Percentiles rank a stretch among this genome's conserved stretches.
Evolutionary conservation across 768 basidiomycete genomes (phyloP).

Genomic region (Suillus sp.): DNA sequence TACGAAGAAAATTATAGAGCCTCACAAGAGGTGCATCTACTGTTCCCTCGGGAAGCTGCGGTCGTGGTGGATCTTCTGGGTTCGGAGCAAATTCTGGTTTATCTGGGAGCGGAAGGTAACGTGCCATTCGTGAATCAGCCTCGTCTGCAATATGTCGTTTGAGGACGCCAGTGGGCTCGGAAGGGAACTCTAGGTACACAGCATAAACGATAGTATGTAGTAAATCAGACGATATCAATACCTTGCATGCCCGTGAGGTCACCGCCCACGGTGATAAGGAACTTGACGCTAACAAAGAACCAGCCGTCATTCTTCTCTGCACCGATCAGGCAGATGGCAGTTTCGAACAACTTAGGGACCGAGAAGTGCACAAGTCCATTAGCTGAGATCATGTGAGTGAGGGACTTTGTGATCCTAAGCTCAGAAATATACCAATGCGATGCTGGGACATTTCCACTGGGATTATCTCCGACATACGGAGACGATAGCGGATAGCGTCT

Average conservation of each 20-base stretch:
- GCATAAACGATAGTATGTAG: not conserved
- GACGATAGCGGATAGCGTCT: constrained; percentile 73
- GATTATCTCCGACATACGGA: constrained; percentile 76
- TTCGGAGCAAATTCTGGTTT: constrained; percentile 44
- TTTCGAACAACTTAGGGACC: constrained; percentile 71
- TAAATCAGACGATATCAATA: constrained; percentile 23
- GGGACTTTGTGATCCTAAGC: constrained; percentile 17
- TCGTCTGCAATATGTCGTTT: constrained; percentile 73
- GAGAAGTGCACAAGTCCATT: constrained; percentile 81
- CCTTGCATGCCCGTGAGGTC: constrained; percentile 75
- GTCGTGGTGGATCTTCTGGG: constrained; percentile 42
- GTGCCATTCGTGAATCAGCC: constrained; percentile 66
- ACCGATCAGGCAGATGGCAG: constrained; percentile 73
- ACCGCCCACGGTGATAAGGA: constrained; percentile 71
- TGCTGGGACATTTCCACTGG: constrained; percentile 81
- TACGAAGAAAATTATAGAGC: constrained; percentile 87
- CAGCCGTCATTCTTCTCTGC: constrained; percentile 72
- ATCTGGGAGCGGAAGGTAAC: constrained; percentile 55
- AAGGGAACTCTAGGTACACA: constrained; percentile 64
- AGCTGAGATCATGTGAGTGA: constrained; percentile 41
- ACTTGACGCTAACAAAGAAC: constrained; percentile 83
- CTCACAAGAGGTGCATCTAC: constrained; percentile 85
- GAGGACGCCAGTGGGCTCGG: constrained; percentile 59
- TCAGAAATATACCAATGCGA: constrained; percentile 54
- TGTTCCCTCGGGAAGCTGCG: constrained; percentile 57